A percentile compares a stretch with the other conserved stretches of the same genome.
Evolutionary conservation across 1,284 basidiomycete genomes (phyloP).

Genomic region (Coriolopsis trogii): DNA sequence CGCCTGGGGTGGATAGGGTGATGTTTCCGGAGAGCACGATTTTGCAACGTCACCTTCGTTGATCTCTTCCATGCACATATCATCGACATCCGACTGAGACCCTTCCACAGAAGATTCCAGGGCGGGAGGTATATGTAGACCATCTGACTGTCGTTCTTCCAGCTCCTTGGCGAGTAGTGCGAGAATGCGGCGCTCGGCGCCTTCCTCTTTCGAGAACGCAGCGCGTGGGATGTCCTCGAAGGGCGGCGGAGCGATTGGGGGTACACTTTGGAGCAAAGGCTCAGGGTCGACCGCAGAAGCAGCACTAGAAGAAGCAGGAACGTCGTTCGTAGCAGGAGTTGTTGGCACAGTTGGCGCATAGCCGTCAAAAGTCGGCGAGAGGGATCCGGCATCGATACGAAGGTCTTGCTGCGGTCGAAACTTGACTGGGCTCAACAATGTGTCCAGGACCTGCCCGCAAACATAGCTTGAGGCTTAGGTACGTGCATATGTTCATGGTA

Average conservation of each 20-base stretch:
- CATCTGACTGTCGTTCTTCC: constrained; percentile 35
- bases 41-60: constrained; percentile 1
- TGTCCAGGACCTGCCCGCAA: too few relatives aligned
- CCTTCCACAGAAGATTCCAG: constrained; percentile 15
- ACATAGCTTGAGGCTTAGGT: too few relatives aligned
- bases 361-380: background rate
- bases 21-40: background rate
- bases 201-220: constrained; percentile 41
- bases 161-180: constrained; percentile 46
- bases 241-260: constrained; percentile 57
- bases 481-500: too few relatives aligned
- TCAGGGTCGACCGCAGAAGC: constrained; percentile 1
- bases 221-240: constrained; percentile 35
- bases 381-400: background rate
- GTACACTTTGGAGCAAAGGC: constrained; percentile 42
- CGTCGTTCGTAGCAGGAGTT: constrained; percentile 13
- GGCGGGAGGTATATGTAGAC: too few relatives aligned
- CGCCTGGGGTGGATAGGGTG: background rate
- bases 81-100: background rate
- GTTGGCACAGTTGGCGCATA: constrained; percentile 25
- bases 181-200: constrained; percentile 45
- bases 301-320: background rate
- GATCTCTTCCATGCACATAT: constrained; percentile 13
- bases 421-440: background rate
- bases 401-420: background rate